These are phyloP conservation scores for Tilletiaria anomala DNA, from an alignment of 1,284 basidiomycete species.

Conservation along the genomic window DNA sequence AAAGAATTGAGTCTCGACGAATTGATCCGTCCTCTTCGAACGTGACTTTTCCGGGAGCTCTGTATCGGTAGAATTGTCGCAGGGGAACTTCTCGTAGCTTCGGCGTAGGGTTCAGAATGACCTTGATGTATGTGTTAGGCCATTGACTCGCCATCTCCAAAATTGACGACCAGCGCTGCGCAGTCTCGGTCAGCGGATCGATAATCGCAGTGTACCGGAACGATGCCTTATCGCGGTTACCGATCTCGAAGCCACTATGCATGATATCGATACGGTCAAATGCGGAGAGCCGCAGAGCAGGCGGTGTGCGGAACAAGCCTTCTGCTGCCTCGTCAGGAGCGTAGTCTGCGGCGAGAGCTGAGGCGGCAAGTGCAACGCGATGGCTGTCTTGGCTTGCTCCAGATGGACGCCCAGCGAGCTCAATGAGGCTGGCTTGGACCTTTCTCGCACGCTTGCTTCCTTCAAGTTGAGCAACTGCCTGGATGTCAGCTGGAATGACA, in stretches of 20 bases:
- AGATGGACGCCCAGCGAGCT: too few relatives aligned
- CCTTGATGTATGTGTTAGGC: too few relatives aligned
- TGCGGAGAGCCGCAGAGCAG: slow-evolving; percentile 2
- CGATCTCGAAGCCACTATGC: slow-evolving; percentile 48
- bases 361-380: too few relatives aligned
- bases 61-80: slow-evolving; percentile 84
- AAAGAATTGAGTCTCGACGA: too few relatives aligned
- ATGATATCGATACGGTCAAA: not conserved
- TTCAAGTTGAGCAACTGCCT: too few relatives aligned
- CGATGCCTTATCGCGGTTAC: slow-evolving; percentile 54
- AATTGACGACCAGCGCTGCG: slow-evolving; percentile 69
- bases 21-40: slow-evolving; percentile 52
- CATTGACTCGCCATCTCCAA: slow-evolving; percentile 13
- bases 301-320: too few relatives aligned
- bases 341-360: too few relatives aligned
- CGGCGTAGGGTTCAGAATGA: slow-evolving; percentile 24
- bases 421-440: too few relatives aligned
- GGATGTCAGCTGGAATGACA: too few relatives aligned
- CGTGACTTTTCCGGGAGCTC: slow-evolving; percentile 48
- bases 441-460: too few relatives aligned
- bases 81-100: slow-evolving; percentile 56
- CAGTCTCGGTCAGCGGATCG: slow-evolving; percentile 69
- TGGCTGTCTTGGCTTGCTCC: too few relatives aligned
- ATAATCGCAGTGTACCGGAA: slow-evolving; percentile 61
- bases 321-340: too few relatives aligned